Evolutionary conservation across 2,329 filamentous ascomycete genomes (phyloP).

Genomic region (Lojkania enalia): DNA sequence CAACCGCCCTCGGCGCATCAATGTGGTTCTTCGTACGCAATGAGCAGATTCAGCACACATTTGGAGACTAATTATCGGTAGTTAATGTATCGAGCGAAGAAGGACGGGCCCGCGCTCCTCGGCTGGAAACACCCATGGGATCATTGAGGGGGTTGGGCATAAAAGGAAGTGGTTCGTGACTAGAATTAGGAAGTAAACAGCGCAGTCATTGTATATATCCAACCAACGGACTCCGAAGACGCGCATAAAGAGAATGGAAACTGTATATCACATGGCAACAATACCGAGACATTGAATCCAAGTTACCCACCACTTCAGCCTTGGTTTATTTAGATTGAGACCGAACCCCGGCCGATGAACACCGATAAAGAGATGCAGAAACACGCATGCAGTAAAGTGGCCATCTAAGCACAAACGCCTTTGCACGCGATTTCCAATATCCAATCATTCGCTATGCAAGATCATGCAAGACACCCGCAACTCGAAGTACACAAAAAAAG

Average conservation of each 20-base stretch:
- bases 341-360: too few species aligned
- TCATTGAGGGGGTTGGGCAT: conserved; percentile 41
- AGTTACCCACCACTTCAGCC: too few species aligned
- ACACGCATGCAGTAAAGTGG: too few species aligned
- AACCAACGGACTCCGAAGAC: not conserved
- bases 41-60: not conserved
- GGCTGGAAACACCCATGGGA: conserved; percentile 81
- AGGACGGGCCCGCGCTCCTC: conserved; percentile 87
- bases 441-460: too few species aligned
- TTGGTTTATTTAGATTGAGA: too few species aligned
- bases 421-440: too few species aligned
- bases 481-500: too few species aligned
- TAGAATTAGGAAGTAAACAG: not conserved
- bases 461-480: too few species aligned
- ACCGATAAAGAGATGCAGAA: too few species aligned
- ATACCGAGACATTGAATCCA: conserved; percentile 21
- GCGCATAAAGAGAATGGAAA: not conserved
- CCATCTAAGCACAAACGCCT: too few species aligned
- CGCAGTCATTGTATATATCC: not conserved
- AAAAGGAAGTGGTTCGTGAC: conserved; percentile 1
- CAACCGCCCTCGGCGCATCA: conserved; percentile 84
- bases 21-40: conserved; percentile 98
- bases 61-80: conserved; percentile 46
- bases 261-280: conserved; percentile 22
- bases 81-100: conserved; percentile 95